phyloP scores from a whole-genome alignment of 139 green algal genomes.

The Chlorella sp. region DNA sequence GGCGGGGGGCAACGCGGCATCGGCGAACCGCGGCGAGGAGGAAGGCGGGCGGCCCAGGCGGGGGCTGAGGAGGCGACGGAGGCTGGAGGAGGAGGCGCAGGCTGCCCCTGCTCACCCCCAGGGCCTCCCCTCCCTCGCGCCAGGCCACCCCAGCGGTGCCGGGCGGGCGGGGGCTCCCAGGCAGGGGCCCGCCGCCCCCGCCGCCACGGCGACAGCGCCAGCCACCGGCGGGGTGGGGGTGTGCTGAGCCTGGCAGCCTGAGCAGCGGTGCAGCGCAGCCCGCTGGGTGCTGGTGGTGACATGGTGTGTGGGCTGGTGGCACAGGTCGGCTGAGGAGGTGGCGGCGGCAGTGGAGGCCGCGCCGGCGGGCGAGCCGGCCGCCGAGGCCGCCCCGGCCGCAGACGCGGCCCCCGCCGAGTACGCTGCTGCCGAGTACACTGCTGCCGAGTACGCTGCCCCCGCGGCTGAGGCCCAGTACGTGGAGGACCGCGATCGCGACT shows the following conservation, averaged over 20 bases:
- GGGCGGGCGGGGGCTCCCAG: no score
- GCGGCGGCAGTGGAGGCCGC: no score
- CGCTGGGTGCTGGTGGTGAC: no score
- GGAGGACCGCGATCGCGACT: not conserved
- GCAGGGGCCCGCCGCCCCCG: not conserved
- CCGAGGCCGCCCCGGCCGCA: not conserved
- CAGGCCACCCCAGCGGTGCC: slow-evolving; percentile 1
- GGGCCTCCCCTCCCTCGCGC: slow-evolving; percentile 4
- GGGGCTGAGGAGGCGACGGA: not conserved
- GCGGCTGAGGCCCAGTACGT: not conserved
- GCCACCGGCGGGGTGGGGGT: not conserved
- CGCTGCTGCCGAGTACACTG: not conserved
- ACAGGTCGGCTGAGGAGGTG: no score
- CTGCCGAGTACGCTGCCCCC: no score
- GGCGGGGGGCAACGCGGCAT: not conserved
- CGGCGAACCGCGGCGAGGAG: not conserved
- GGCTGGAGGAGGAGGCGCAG: not conserved
- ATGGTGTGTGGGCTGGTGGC: no score
- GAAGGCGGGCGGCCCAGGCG: not conserved
- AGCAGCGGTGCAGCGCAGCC: no score
- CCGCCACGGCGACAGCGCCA: not conserved
- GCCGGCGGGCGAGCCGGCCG: no score
- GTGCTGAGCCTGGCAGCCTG: not conserved
- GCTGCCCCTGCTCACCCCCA: not conserved
- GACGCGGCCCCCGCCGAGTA: not conserved